Conservation (phyloP, 2,329 filamentous ascomycete species). For the Colletotrichum kahawae region DNA sequence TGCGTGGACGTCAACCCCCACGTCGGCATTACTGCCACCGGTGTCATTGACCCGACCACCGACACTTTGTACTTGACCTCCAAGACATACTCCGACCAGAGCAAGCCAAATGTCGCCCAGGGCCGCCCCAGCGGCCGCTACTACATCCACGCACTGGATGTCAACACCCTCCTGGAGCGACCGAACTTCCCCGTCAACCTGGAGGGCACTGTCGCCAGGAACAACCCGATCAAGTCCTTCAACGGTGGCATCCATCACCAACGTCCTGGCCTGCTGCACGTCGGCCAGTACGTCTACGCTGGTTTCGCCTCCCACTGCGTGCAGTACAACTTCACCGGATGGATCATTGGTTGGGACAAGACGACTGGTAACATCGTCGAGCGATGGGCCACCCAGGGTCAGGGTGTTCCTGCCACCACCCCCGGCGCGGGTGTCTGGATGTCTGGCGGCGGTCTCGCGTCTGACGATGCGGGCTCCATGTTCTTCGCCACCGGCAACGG, state of each 20-base stretch:
- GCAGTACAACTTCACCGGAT: slow-evolving; percentile 60
- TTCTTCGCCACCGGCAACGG: slow-evolving; percentile 45
- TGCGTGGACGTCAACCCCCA: slow-evolving; percentile 55
- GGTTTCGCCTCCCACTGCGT: slow-evolving; percentile 62
- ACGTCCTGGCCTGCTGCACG: slow-evolving; percentile 50
- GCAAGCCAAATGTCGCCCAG: slow-evolving; percentile 30
- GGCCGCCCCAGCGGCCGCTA: slow-evolving; percentile 38
- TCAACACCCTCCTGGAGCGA: slow-evolving; percentile 40
- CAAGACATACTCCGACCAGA: slow-evolving; percentile 46
- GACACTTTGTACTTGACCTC: slow-evolving; percentile 49
- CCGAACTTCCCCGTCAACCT: slow-evolving; percentile 52
- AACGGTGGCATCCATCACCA: slow-evolving; percentile 58
- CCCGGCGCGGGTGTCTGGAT: slow-evolving; percentile 50
- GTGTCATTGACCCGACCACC: slow-evolving; percentile 49
- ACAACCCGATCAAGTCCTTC: slow-evolving; percentile 53
- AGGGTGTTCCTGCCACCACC: slow-evolving; percentile 39
- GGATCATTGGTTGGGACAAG: slow-evolving; percentile 54
- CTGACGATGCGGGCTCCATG: slow-evolving; percentile 43
- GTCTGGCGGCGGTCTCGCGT: slow-evolving; percentile 43
- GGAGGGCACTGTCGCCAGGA: slow-evolving; percentile 50
- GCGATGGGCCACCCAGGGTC: slow-evolving; percentile 44
- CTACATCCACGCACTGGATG: slow-evolving; percentile 41
- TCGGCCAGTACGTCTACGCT: slow-evolving; percentile 53
- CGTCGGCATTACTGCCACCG: slow-evolving; percentile 50
- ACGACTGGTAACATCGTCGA: slow-evolving; percentile 41